Base-by-base conservation (phyloP, 805 yeast genomes). In the Ogataea naganishii region DNA sequence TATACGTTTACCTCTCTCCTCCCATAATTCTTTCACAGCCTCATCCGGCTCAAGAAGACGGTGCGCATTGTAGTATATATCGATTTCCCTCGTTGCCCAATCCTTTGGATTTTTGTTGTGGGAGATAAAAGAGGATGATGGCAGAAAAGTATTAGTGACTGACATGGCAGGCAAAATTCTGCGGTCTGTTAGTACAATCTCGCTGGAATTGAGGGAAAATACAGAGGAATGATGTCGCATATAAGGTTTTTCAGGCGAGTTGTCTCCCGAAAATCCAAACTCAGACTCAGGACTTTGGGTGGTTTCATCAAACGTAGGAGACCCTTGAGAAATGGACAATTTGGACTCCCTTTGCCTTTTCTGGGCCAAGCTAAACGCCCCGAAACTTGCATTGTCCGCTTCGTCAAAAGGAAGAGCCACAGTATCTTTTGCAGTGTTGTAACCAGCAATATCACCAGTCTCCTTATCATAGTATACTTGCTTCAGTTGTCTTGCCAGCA, bases 51-150 rank as follows among this genome's bases (percentile, higher is more conserved):
- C 53, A 7, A 43, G 29, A 14, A 54, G 54, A 32, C 65, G 54
- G 37, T 52, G 60, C 27, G 62, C 62, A 24, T 59, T 54, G 41
- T 57, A 67, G 34, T 72, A 71, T 19, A 61, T 40, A 45, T 76
- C 83, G 1, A 72, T 76, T 44, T 76, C 83, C 35, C 83, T 56
- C 2, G 68, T 66, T 0, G 77, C 66, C 47, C 75, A 75, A 45
- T 76, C 77, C 8, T 52, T 24, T 21, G 26, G 26, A 15, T 23
- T 31, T 4, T 20, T 14, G 3, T 14, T 24, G 10, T 43, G 27
- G 24, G 20, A 18, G 6, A 18, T 14, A 24, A 14, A 17, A 14
- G 13, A 20, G n/a, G 9, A 9, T 20, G 18, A 18, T 13, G 31
- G 32, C 14, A 28, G 16, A 18, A 25, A 27, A 5, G 40, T 20